Evolutionary conservation across 495 filamentous ascomycete species (phyloP), one percentile per base, ranked within the genome.

Genomic region (Penicillium steckii): DNA sequence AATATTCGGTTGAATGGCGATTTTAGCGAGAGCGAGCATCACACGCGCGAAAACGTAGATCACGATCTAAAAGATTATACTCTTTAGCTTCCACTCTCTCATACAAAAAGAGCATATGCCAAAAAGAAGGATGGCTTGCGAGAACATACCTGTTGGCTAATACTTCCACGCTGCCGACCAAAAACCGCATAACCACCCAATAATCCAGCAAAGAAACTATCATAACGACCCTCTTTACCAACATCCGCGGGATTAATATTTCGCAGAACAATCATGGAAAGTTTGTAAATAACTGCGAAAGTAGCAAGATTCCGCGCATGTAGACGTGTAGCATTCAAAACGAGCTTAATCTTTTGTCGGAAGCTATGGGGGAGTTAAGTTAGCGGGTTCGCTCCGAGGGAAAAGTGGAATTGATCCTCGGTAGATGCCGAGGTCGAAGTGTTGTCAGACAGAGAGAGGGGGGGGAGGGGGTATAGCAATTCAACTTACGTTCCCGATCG

Each of bases 21-120:
- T 73, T 64, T 91, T 91, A 37, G 90, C 95, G 32, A 91, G 64
- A 4, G 88, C 87, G 29, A 99, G 83, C 52, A 85, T 76, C 13
- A 96, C 94, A 44, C 94, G 85, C 26, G 92, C 94, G 65, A 97
- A 97, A 46, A 99, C 87, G 73, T 97, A 99, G 57, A 97, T 88
- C 60, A 96, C 91, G 68, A 99, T 97, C 71, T 77, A 21, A 24
- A 15, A 25, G 9, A 4, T 12, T 40, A 27, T 52, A 12, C 18
- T 43, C 33, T 9, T 27, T 19, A 17, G 10, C 13, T 18, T 30
- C 2, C 18, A 45, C 5, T 17, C 5, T 25, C 8, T n/a, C n/a
- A n/a, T n/a, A n/a, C n/a, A n/a, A n/a, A n/a, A n/a, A n/a, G n/a
- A n/a, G n/a, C n/a, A n/a, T n/a, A n/a, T n/a, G n/a, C n/a, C n/a